Evolutionary conservation across 176 grass and related monocot species (phyloP).

Genomic region (Alloteropsis semialata): DNA sequence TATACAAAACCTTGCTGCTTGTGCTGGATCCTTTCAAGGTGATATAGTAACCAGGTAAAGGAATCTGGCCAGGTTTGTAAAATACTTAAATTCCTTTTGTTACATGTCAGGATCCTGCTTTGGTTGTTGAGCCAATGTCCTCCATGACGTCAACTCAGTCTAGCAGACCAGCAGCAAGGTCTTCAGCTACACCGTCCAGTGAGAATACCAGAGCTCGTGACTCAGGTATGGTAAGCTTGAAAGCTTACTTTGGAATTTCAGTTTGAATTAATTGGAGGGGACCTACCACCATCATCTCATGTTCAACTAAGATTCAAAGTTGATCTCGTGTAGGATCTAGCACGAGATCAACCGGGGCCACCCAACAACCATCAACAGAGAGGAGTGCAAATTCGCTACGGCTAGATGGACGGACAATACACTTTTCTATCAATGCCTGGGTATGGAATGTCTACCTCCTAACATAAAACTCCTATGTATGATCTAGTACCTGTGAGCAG

Average conservation of each 20-base stretch:
- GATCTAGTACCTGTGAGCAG: neutral
- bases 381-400: slow-evolving; percentile 60
- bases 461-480: neutral
- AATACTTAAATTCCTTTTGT: slow-evolving; percentile 7
- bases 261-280: neutral
- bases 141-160: slow-evolving; percentile 60
- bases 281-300: neutral
- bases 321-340: slow-evolving; percentile 51
- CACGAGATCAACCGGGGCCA: slow-evolving; percentile 34
- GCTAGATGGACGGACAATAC: slow-evolving; percentile 64
- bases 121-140: slow-evolving; percentile 72
- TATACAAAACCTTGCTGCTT: slow-evolving; percentile 4
- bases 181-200: slow-evolving; percentile 50
- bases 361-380: slow-evolving; percentile 31
- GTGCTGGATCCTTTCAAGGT: neutral
- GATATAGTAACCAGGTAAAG: slow-evolving; percentile 13
- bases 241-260: neutral
- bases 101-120: slow-evolving; percentile 68
- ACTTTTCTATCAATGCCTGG: slow-evolving; percentile 93
- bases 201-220: slow-evolving; percentile 53
- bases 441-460: slow-evolving; percentile 41
- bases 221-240: slow-evolving; percentile 51
- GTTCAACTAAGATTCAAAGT: slow-evolving; percentile 24
- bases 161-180: slow-evolving; percentile 43
- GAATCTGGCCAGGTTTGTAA: neutral